These are phyloP conservation scores for Colletotrichum eleusines DNA, from an alignment of 2,329 filamentous ascomycete genomes.

Conservation along the genomic window DNA sequence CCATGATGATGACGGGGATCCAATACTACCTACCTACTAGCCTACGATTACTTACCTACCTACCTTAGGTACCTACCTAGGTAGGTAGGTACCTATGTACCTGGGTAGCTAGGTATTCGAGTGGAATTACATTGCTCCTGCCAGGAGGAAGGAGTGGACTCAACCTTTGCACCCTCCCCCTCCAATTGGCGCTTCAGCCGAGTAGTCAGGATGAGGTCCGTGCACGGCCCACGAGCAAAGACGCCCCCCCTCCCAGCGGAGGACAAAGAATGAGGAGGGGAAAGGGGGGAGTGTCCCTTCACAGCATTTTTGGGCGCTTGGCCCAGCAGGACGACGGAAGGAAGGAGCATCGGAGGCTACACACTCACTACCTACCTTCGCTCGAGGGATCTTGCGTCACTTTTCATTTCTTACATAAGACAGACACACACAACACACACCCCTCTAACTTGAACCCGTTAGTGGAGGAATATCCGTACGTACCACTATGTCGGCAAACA, in stretches of 20 bases:
- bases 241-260: conserved; percentile 25
- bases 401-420: conserved; percentile 8
- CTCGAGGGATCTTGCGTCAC: conserved; percentile 2
- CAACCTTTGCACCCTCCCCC: neutral
- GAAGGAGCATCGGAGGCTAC: neutral
- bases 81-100: too few relatives aligned
- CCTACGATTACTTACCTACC: too few relatives aligned
- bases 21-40: conserved; percentile 14
- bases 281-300: conserved; percentile 5
- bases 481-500: neutral
- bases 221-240: conserved; percentile 31
- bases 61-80: neutral
- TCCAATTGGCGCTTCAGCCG: conserved; percentile 24
- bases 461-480: neutral
- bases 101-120: too few relatives aligned
- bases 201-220: conserved; percentile 20
- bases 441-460: too few relatives aligned
- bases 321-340: conserved; percentile 21
- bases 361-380: too few relatives aligned
- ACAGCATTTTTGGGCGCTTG: conserved; percentile 40
- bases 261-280: conserved; percentile 18
- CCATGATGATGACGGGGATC: conserved; percentile 25
- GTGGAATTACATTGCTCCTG: conserved; percentile 33
- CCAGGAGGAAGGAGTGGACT: conserved; percentile 30
- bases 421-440: too few relatives aligned